Evolutionary conservation across 2,329 filamentous ascomycete species (phyloP).

Genomic region (Aspergillus persii): DNA sequence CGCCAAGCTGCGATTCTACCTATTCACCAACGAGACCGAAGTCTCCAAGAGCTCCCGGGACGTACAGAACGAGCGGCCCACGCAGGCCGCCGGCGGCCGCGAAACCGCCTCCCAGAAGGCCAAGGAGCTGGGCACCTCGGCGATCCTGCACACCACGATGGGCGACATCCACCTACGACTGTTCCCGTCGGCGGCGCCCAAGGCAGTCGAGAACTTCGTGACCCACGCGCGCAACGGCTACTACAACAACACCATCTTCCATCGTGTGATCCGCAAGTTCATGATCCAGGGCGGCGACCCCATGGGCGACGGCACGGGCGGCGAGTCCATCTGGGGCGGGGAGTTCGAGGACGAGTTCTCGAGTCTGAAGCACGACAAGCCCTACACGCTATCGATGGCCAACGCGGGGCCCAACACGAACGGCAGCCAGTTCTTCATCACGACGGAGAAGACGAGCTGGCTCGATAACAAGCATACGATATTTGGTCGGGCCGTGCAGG

Average conservation of each 20-base stretch:
- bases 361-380: conserved; percentile 86
- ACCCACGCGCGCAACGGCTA: conserved; percentile 86
- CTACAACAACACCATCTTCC: conserved; percentile 97
- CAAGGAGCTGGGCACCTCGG: conserved; percentile 71
- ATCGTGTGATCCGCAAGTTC: conserved; percentile 94
- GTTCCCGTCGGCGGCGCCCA: conserved; percentile 89
- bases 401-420: conserved; percentile 96
- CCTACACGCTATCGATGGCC: conserved; percentile 96
- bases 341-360: conserved; percentile 95
- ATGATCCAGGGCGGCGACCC: conserved; percentile 92
- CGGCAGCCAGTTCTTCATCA: conserved; percentile 97
- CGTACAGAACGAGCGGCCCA: conserved; percentile 91
- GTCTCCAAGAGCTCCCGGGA: conserved; percentile 82
- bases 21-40: conserved; percentile 90
- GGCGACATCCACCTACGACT: conserved; percentile 92
- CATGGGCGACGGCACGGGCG: conserved; percentile 82
- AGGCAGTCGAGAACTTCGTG: conserved; percentile 95
- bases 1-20: conserved; percentile 90
- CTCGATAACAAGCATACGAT: conserved; percentile 95
- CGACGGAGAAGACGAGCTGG: conserved; percentile 96
- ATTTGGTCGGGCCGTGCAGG: conserved; percentile 85
- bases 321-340: conserved; percentile 88
- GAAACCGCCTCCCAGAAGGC: conserved; percentile 56
- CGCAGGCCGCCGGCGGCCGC: conserved; percentile 53
- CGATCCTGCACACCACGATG: conserved; percentile 85